These are phyloP conservation scores for Penicillium paxilli DNA, from an alignment of 495 filamentous ascomycete species.

Conservation along the genomic window DNA sequence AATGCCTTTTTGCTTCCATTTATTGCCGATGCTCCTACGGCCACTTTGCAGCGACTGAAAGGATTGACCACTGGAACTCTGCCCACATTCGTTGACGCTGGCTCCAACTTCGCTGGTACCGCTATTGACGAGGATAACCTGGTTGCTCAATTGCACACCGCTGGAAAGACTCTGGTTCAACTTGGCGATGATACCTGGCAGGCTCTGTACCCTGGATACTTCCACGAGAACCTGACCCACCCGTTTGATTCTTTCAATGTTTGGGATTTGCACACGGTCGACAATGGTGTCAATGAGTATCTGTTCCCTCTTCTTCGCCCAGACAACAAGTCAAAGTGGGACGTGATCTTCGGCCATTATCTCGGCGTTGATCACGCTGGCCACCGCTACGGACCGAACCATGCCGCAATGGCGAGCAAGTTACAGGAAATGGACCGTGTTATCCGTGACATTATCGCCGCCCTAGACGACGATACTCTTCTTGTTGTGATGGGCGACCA, in stretches of 20 bases:
- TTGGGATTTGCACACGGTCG: conserved; percentile 95
- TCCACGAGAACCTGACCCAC: conserved; percentile 77
- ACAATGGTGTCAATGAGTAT: conserved; percentile 93
- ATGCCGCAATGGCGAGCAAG: conserved; percentile 88
- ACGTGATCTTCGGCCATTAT: conserved; percentile 89
- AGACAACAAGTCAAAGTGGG: conserved; percentile 71
- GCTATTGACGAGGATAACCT: conserved; percentile 98
- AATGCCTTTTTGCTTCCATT: conserved; percentile 92
- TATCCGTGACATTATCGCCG: conserved; percentile 67
- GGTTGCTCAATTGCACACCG: conserved; percentile 74
- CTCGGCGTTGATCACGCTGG: conserved; percentile 97
- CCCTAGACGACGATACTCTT: conserved; percentile 80
- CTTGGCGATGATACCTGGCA: conserved; percentile 98
- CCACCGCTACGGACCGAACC: conserved; percentile 92
- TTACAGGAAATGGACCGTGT: conserved; percentile 87
- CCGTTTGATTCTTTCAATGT: conserved; percentile 98
- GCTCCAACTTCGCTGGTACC: conserved; percentile 92
- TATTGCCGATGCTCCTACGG: conserved; percentile 94
- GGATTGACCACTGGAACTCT: conserved; percentile 93
- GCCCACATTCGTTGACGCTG: conserved; percentile 90
- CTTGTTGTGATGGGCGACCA: conserved; percentile 97
- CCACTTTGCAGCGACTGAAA: conserved; percentile 89
- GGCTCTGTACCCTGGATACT: conserved; percentile 85
- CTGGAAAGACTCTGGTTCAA: conserved; percentile 85
- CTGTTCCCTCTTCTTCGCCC: conserved; percentile 78